Evolutionary conservation across 208 protist genomes (phyloP).

Genomic region (Zelonia costaricensis): DNA sequence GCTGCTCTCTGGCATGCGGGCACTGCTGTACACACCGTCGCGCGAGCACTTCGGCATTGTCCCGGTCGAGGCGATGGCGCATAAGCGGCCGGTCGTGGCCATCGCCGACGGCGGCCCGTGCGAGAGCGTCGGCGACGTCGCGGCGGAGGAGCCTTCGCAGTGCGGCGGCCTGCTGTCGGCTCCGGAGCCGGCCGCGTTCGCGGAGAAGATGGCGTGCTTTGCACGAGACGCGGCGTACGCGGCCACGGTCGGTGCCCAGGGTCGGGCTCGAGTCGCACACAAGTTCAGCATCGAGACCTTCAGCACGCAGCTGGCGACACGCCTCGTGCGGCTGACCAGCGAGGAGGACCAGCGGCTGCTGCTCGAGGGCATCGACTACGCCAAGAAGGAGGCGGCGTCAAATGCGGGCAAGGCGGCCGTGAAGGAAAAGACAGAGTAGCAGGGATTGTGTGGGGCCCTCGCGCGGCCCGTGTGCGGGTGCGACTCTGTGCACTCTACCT

Average conservation of each 20-base stretch:
- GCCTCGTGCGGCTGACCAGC: constrained; percentile 10
- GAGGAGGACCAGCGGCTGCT: constrained; percentile 16
- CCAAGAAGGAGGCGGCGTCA: neutral
- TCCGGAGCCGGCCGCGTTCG: constrained; percentile 61
- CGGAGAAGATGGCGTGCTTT: constrained; percentile 51
- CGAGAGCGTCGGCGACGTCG: constrained; percentile 69
- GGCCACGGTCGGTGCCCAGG: constrained; percentile 43
- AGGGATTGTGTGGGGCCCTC: too few species aligned
- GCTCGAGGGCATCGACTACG: constrained; percentile 5
- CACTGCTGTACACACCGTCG: constrained; percentile 94
- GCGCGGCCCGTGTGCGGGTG: too few species aligned
- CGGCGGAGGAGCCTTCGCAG: constrained; percentile 25
- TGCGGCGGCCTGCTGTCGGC: constrained; percentile 60
- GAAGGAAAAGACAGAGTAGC: constrained; percentile 11
- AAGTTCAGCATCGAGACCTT: constrained; percentile 60
- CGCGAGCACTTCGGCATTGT: constrained; percentile 97
- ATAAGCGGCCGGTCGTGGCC: constrained; percentile 87
- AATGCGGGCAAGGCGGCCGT: constrained; percentile 1
- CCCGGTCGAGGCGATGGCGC: constrained; percentile 85
- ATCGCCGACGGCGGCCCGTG: constrained; percentile 92
- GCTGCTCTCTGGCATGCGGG: constrained; percentile 72
- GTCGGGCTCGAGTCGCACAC: constrained; percentile 33
- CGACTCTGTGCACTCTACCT: too few species aligned
- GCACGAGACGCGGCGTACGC: constrained; percentile 28
- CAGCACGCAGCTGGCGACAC: constrained; percentile 49